These are phyloP conservation scores for Populus hybrid DNA, from an alignment of 441 rosid species.

Conservation along the genomic window DNA sequence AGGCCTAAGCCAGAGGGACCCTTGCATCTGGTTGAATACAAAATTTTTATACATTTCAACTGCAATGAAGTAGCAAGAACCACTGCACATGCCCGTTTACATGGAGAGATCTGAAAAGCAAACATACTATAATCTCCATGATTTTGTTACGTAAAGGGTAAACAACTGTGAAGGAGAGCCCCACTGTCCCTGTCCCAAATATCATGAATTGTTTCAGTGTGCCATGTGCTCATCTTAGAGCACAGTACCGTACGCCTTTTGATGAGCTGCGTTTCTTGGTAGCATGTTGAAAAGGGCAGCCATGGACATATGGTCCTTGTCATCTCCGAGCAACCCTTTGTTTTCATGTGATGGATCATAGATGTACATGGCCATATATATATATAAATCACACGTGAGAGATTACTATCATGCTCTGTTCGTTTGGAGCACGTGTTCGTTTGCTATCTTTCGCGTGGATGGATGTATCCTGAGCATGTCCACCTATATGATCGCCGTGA, in stretches of 20 bases:
- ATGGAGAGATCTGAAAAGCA: constrained; percentile 8
- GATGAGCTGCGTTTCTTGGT: background rate
- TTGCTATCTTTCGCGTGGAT: background rate
- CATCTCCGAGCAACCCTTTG: background rate
- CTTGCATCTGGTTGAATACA: background rate
- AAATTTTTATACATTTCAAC: background rate
- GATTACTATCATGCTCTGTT: too few species aligned
- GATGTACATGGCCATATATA: too few species aligned
- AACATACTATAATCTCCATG: constrained; percentile 19
- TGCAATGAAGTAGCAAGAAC: background rate
- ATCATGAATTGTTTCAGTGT: background rate
- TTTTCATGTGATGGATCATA: too few species aligned
- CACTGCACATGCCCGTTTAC: constrained; percentile 13
- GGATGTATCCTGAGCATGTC: background rate
- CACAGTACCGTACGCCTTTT: background rate
- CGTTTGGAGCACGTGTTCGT: background rate
- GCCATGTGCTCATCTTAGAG: background rate
- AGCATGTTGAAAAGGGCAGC: background rate
- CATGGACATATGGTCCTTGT: background rate
- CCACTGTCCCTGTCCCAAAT: constrained; percentile 15
- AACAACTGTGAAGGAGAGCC: constrained; percentile 14
- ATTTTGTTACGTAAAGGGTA: constrained; percentile 28
- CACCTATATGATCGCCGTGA: background rate
- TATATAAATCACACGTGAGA: background rate
- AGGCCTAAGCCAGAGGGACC: background rate